Percentiles rank a stretch among this genome's conserved stretches.
Evolutionary conservation across 2,329 filamentous ascomycete species (phyloP).

Genomic region (Truncatella angustata): DNA sequence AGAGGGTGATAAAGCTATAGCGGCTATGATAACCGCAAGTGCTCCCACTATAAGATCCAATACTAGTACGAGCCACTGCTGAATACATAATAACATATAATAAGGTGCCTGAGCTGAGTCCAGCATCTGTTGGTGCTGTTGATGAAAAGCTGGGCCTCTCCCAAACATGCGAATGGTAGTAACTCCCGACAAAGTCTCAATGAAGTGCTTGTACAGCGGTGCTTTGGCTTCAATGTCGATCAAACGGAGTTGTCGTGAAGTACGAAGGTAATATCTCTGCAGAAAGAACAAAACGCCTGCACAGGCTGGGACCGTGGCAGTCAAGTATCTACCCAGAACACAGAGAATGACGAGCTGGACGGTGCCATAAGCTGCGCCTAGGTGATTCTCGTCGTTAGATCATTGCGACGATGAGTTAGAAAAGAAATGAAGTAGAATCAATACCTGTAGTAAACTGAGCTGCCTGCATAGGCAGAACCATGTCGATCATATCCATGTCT

Average conservation of each 20-base stretch:
- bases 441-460: background rate
- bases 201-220: conserved; percentile 29
- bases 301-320: conserved; percentile 24
- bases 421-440: background rate
- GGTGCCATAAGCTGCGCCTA: background rate
- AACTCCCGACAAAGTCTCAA: conserved; percentile 16
- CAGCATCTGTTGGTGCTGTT: conserved; percentile 5
- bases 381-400: background rate
- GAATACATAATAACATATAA: conserved; percentile 31
- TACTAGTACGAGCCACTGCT: conserved; percentile 32
- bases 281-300: conserved; percentile 22
- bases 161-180: conserved; percentile 20
- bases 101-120: conserved; percentile 26
- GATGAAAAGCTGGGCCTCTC: conserved; percentile 11
- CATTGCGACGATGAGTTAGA: background rate
- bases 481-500: conserved; percentile 10
- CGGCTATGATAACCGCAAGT: conserved; percentile 26
- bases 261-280: conserved; percentile 31
- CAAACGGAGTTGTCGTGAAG: conserved; percentile 30
- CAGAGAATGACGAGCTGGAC: conserved; percentile 1
- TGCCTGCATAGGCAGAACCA: background rate
- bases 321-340: conserved; percentile 18
- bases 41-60: conserved; percentile 29
- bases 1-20: conserved; percentile 12
- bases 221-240: conserved; percentile 32